Evolutionary conservation across 192 early-diverging fungal species (phyloP).

Genomic region (Phycomyces blakesleeanus): DNA sequence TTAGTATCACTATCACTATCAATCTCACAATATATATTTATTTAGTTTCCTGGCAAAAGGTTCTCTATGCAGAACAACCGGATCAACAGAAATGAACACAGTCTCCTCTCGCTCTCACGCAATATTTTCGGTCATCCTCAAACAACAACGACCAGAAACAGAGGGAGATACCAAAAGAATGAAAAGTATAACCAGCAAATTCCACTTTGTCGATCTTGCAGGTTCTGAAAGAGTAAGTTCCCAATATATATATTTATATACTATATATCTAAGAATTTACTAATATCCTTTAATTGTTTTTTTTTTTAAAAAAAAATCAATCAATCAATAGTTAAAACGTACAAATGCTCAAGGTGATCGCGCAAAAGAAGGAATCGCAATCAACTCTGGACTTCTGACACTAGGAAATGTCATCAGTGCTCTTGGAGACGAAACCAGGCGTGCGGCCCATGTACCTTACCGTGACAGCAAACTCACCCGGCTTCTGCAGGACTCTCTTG

Average conservation of each 20-base stretch:
- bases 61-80: constrained; percentile 62
- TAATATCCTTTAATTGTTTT: neutral
- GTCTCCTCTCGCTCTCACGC: constrained; percentile 94
- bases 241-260: neutral
- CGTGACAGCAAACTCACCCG: constrained; percentile 96
- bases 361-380: constrained; percentile 94
- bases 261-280: neutral
- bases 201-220: constrained; percentile 98
- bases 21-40: neutral
- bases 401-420: constrained; percentile 97
- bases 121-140: constrained; percentile 87
- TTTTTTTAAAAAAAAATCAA: neutral
- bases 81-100: constrained; percentile 94
- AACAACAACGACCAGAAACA: constrained; percentile 59
- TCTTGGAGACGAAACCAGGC: constrained; percentile 72
- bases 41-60: constrained; percentile 51
- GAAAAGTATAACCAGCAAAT: constrained; percentile 54
- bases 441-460: constrained; percentile 80
- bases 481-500: constrained; percentile 93
- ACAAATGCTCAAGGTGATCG: constrained; percentile 90
- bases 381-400: constrained; percentile 91
- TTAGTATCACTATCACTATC: neutral
- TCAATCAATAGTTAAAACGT: constrained; percentile 63
- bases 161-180: constrained; percentile 25
- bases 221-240: constrained; percentile 81